Percentiles rank a stretch among this genome's conserved stretches.
Conservation (phyloP, 139 green algal genomes). For the Gonium pectorale region DNA sequence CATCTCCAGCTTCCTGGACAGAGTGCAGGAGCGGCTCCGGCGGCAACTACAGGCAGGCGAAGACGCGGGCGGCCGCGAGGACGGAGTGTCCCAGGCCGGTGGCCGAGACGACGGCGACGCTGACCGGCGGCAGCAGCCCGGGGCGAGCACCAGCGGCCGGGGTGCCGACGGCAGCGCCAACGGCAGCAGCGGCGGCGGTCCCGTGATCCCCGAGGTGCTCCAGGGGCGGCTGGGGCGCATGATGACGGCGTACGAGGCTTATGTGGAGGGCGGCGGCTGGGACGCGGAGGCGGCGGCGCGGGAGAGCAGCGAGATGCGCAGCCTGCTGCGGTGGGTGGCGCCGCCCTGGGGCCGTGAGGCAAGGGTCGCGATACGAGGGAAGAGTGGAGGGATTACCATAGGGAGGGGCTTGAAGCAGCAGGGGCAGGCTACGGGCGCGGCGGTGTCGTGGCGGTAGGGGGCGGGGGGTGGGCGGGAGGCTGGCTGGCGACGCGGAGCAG, state of each 20-base stretch:
- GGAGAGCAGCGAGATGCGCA: slow-evolving; percentile 36
- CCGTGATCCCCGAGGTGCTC: background rate
- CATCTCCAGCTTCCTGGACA: no score
- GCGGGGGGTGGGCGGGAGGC: no score
- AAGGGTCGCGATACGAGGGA: no score
- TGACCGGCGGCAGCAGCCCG: slow-evolving; percentile 24
- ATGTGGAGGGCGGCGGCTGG: slow-evolving; percentile 13
- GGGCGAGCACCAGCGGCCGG: slow-evolving; percentile 14
- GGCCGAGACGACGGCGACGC: background rate
- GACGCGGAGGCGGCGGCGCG: slow-evolving; percentile 1
- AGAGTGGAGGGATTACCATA: no score
- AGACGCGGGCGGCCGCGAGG: background rate
- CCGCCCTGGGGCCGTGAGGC: no score
- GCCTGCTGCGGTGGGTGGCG: slow-evolving; percentile 19
- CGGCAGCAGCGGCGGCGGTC: background rate
- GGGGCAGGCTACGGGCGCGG: no score
- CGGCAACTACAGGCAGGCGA: no score
- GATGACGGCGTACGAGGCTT: slow-evolving; percentile 15
- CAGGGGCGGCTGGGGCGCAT: slow-evolving; percentile 6
- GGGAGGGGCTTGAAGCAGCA: no score
- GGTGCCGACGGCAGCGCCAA: background rate
- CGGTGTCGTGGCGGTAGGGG: no score
- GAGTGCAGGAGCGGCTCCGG: no score
- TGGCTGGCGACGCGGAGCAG: no score
- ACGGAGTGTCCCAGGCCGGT: no score